Conservation (phyloP, 176 grass and related monocot species). For the Triticum timopheevii region DNA sequence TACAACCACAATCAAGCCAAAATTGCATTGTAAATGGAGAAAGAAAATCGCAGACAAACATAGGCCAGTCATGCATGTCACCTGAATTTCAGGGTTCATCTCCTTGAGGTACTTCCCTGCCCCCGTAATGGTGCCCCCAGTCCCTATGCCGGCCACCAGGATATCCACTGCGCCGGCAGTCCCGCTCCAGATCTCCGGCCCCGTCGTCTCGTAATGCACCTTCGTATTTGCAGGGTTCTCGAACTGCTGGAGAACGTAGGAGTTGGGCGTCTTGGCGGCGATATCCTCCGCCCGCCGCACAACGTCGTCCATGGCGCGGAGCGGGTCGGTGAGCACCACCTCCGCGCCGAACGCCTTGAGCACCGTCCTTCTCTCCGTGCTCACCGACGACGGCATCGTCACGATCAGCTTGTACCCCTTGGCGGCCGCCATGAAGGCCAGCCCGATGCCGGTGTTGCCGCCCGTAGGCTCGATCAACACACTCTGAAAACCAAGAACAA, state of each 20-base stretch:
- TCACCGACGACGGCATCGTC: constrained; percentile 80
- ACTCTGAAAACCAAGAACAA: constrained; percentile 21
- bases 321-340: constrained; percentile 60
- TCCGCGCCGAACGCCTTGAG: constrained; percentile 63
- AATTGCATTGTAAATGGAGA: background rate
- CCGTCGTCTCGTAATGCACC: constrained; percentile 79
- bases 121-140: constrained; percentile 68
- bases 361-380: constrained; percentile 53
- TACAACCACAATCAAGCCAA: background rate
- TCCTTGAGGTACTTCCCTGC: constrained; percentile 65
- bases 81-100: constrained; percentile 58
- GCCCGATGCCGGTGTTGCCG: constrained; percentile 74
- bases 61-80: background rate
- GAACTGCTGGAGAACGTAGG: constrained; percentile 76
- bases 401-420: constrained; percentile 67
- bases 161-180: constrained; percentile 55
- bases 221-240: constrained; percentile 50
- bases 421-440: constrained; percentile 65
- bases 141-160: constrained; percentile 76
- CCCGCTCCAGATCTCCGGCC: constrained; percentile 66
- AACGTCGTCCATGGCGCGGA: constrained; percentile 50
- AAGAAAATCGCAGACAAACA: background rate
- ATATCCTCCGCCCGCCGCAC: constrained; percentile 63
- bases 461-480: constrained; percentile 79
- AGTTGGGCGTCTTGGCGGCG: constrained; percentile 47